Evolutionary conservation across 2,329 filamentous ascomycete species (phyloP), one percentile per base, ranked within the genome.

Genomic region (Hymenoscyphus scutula): DNA sequence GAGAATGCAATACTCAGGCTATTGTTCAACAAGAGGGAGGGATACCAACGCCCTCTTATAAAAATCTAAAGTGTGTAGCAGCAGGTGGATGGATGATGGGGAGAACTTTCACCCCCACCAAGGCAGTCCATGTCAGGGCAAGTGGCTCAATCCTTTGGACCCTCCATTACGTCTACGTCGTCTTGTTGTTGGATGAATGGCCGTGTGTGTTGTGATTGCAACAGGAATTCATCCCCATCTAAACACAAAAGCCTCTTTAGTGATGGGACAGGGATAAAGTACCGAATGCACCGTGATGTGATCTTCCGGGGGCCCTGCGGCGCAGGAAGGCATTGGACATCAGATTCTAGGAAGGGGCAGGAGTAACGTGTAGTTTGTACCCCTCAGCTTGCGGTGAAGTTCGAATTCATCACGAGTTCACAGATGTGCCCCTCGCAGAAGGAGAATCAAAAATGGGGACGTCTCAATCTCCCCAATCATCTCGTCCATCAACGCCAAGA

Each of bases 401-500:
- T 11, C 4, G 4, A 11, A 25, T 19, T 51, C 25, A 55, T 55
- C 53, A 55, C 53, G 53, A 30, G 30, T 55, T 30, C n/a, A 55
- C 11, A 54, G 29, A 27, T 27, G 53, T 54, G 17, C 25, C 53
- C 53, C 7, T 55, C 17, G 23, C n/a, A 10, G 15, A 30, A 25
- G 53, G 27, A 25, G 23, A n/a, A n/a, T 29, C 13, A 34, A 54
- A 55, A 34, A 34, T 30, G 53, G 53, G 27, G 45, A 51, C 45
- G 45, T 51, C 45, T 51, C 23, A 34, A 59, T 6, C 23, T 38
- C 32, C n/a, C 58, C 58, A 63, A 63, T 63, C 17, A 34, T 17
- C 37, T n/a, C 10, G 32, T 37, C 25, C 45, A 37, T 41, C 55
- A 56, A 41, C 55, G 62, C 62, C 62, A 63, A 63, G 62, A 17